Evolutionary conservation across 2,329 filamentous ascomycete species (phyloP).

Genomic region (Bipolaris zeicola): DNA sequence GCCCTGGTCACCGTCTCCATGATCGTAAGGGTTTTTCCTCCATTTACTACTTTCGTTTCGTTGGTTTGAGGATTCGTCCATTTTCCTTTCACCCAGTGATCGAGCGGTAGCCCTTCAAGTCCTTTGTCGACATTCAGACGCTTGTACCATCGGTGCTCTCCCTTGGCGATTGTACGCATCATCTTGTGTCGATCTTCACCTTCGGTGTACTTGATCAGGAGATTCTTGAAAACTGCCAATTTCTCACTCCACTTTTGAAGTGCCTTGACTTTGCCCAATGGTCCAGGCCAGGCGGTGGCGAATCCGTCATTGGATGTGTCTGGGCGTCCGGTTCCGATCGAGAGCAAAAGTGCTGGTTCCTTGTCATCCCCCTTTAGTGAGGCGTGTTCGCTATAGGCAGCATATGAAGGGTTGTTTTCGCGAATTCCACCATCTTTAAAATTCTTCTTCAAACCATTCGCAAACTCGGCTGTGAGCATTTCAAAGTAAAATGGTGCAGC

Average conservation of each 20-base stretch:
- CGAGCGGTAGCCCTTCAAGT: conserved; percentile 53
- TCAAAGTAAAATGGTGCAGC: conserved; percentile 61
- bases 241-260: conserved; percentile 56
- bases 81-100: conserved; percentile 53
- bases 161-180: conserved; percentile 54
- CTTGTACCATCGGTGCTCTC: conserved; percentile 59
- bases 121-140: conserved; percentile 55
- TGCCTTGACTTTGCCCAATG: conserved; percentile 49
- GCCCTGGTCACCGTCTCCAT: conserved; percentile 53
- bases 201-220: conserved; percentile 59
- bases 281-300: conserved; percentile 53
- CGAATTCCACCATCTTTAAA: conserved; percentile 60
- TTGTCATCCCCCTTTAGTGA: conserved; percentile 52
- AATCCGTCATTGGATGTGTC: conserved; percentile 55
- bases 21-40: conserved; percentile 50
- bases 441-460: conserved; percentile 36
- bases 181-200: conserved; percentile 56
- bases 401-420: conserved; percentile 57
- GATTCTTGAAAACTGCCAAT: conserved; percentile 56
- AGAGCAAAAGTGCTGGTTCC: conserved; percentile 53
- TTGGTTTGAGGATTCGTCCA: conserved; percentile 46
- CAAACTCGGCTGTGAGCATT: conserved; percentile 53
- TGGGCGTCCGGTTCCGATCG: conserved; percentile 55
- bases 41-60: conserved; percentile 42
- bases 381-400: conserved; percentile 55